Percentiles rank a stretch among this genome's conserved stretches.
Evolutionary conservation across 129 eudicot species (phyloP).

Genomic region (Flaveria sonorensis): DNA sequence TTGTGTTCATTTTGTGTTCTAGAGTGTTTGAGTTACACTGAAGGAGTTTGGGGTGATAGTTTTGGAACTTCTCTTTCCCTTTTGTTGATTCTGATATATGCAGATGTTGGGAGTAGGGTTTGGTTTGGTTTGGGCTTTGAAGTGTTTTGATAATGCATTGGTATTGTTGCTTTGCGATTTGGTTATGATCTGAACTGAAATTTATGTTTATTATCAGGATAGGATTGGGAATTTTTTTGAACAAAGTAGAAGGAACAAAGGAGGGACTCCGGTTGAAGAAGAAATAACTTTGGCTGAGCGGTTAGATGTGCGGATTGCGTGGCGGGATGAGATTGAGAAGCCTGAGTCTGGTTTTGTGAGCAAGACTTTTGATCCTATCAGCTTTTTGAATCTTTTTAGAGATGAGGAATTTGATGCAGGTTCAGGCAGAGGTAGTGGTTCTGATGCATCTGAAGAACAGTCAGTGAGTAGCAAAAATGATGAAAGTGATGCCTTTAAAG

Average conservation of each 20-base stretch:
- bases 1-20: background rate
- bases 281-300: constrained; percentile 52
- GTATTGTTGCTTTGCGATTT: background rate
- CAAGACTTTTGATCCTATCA: constrained; percentile 34
- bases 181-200: constrained; percentile 16
- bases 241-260: constrained; percentile 42
- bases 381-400: constrained; percentile 37
- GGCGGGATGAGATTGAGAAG: constrained; percentile 58
- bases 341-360: constrained; percentile 32
- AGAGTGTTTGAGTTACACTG: background rate
- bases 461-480: constrained; percentile 32
- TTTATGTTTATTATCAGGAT: constrained; percentile 55
- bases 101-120: background rate
- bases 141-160: constrained; percentile 12
- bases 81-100: no score
- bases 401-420: constrained; percentile 44
- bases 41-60: no score
- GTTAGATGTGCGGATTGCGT: constrained; percentile 54
- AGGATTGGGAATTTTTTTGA: constrained; percentile 41
- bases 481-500: constrained; percentile 28
- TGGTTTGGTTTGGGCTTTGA: constrained; percentile 10
- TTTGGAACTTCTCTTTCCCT: no score
- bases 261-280: constrained; percentile 45
- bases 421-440: constrained; percentile 27
- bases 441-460: constrained; percentile 39